Conservation (phyloP, 257 asterid genomes). For the Datura wrightii region DNA sequence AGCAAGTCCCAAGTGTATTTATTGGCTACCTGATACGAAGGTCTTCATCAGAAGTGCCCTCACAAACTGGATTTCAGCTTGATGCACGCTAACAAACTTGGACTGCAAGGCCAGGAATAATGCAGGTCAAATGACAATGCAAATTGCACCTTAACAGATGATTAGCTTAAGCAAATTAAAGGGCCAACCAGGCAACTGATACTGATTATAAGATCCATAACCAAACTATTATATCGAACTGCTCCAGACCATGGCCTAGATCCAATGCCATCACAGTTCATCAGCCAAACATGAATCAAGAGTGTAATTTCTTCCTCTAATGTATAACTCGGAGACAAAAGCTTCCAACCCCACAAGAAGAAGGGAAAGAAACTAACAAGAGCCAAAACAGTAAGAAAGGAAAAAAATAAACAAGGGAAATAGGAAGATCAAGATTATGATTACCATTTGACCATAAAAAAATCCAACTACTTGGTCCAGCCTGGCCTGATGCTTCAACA, state of each 20-base stretch:
- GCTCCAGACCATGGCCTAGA: background rate
- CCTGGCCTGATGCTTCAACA: slow-evolving; percentile 67
- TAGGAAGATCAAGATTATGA: background rate
- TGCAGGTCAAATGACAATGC: slow-evolving; percentile 20
- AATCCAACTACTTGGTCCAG: slow-evolving; percentile 65
- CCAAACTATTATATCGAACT: background rate
- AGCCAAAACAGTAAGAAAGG: background rate
- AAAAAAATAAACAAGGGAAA: background rate
- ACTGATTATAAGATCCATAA: background rate
- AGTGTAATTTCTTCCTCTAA: background rate
- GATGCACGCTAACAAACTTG: slow-evolving; percentile 67
- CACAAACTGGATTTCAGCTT: slow-evolving; percentile 64
- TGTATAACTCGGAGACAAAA: background rate
- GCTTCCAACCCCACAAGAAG: background rate
- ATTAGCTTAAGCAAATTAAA: background rate
- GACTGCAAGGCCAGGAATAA: slow-evolving; percentile 50
- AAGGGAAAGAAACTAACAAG: background rate
- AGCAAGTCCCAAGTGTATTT: background rate
- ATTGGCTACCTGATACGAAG: slow-evolving; percentile 56
- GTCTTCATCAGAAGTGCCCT: slow-evolving; percentile 58
- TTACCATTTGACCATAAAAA: slow-evolving; percentile 77
- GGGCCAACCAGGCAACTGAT: background rate
- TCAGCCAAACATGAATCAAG: slow-evolving; percentile 17
- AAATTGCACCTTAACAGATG: background rate
- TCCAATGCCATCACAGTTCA: background rate